Conservation (phyloP, 257 asterid species). For the Voacanga thouarsii region DNA sequence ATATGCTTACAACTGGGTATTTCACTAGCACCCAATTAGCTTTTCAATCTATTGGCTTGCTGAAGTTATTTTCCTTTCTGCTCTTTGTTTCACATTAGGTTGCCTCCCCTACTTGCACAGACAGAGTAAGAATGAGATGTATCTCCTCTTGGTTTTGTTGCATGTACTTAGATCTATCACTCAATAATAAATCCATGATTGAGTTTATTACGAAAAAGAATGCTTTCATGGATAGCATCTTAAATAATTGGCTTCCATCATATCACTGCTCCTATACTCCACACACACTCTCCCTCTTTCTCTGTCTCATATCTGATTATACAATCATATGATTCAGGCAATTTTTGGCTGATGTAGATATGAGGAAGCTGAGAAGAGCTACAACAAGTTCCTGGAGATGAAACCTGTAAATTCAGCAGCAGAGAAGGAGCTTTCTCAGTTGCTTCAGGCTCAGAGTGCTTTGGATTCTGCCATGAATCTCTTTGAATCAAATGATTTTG, state of each 20-base stretch:
- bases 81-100: neutral
- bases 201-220: neutral
- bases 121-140: neutral
- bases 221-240: neutral
- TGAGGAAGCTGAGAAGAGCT: constrained; percentile 77
- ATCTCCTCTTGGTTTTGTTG: neutral
- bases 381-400: constrained; percentile 71
- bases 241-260: neutral
- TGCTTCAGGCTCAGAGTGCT: constrained; percentile 70
- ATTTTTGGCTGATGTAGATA: constrained; percentile 72
- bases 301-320: constrained; percentile 24
- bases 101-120: neutral
- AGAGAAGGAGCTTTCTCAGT: constrained; percentile 86
- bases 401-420: constrained; percentile 70
- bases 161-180: neutral
- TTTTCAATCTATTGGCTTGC: neutral
- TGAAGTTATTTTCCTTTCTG: neutral
- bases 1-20: neutral
- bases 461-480: constrained; percentile 60
- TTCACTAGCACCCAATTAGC: neutral
- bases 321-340: constrained; percentile 35
- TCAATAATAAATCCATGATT: too few relatives aligned
- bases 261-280: neutral
- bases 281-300: constrained; percentile 1
- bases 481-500: constrained; percentile 62